Evolutionary conservation across 805 yeast genomes (phyloP).

Genomic region (Ogataea neopini): DNA sequence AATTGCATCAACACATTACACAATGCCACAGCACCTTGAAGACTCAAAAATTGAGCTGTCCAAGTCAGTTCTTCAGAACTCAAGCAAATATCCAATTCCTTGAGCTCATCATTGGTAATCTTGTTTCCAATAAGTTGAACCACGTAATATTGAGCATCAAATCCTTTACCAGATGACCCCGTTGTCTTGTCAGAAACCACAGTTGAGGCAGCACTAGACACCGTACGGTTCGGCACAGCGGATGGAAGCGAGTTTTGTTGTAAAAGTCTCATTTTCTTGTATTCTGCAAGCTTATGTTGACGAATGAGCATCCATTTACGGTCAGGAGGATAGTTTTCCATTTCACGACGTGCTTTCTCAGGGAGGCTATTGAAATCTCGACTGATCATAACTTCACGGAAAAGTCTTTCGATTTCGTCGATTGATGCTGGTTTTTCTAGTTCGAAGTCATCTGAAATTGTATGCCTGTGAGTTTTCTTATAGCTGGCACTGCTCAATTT

Average conservation of each 20-base stretch:
- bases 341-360: constrained; percentile 69
- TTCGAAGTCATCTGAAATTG: constrained; percentile 40
- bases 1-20: constrained; percentile 60
- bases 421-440: constrained; percentile 70
- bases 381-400: constrained; percentile 76
- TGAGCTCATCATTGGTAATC: constrained; percentile 68
- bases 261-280: constrained; percentile 45
- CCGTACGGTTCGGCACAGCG: constrained; percentile 7
- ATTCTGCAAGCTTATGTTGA: constrained; percentile 81
- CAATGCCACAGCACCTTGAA: constrained; percentile 88
- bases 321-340: constrained; percentile 70
- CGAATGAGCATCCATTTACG: constrained; percentile 91
- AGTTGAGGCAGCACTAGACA: constrained; percentile 11
- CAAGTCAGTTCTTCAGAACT: constrained; percentile 78
- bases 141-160: constrained; percentile 76
- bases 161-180: constrained; percentile 14
- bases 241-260: constrained; percentile 13
- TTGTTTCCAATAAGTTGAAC: constrained; percentile 68
- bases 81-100: constrained; percentile 85
- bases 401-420: constrained; percentile 69
- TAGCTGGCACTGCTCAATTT: constrained; percentile 26
- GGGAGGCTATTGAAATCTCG: constrained; percentile 71
- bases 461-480: constrained; percentile 38
- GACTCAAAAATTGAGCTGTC: constrained; percentile 78
- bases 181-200: constrained; percentile 16